Conservation (phyloP, 2,329 filamentous ascomycete genomes). For the Tetracladium maxilliforme region DNA sequence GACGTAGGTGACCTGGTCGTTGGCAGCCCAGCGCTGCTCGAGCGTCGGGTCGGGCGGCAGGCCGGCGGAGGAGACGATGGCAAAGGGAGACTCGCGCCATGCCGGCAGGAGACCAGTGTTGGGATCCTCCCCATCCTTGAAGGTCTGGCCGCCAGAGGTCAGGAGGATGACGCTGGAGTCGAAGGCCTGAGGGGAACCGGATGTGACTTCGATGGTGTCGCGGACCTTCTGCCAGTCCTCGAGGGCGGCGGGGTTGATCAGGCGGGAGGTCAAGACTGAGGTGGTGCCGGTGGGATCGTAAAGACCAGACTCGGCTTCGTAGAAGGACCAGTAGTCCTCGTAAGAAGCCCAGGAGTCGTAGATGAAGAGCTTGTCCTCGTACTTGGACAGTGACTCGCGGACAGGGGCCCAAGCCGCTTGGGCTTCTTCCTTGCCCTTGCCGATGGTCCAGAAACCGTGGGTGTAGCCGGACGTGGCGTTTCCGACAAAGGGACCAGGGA, state of each 20-base stretch:
- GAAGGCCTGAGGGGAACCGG: constrained; percentile 10
- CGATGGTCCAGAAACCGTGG: constrained; percentile 14
- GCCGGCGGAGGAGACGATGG: constrained; percentile 6
- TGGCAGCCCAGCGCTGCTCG: constrained; percentile 7
- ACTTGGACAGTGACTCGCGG: constrained; percentile 5
- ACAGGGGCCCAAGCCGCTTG: constrained; percentile 8
- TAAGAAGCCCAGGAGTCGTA: constrained; percentile 10
- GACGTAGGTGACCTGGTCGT: constrained; percentile 13
- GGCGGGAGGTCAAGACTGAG: constrained; percentile 11
- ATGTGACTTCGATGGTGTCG: constrained; percentile 11
- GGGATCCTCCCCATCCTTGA: constrained; percentile 10
- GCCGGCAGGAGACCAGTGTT: constrained; percentile 13
- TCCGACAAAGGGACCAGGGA: constrained; percentile 8
- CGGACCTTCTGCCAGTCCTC: constrained; percentile 9
- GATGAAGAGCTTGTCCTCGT: constrained; percentile 9
- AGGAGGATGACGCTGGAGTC: constrained; percentile 11
- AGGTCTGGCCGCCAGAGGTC: constrained; percentile 15
- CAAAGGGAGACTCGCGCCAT: constrained; percentile 11
- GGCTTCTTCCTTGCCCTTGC: constrained; percentile 10
- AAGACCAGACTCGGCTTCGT: constrained; percentile 10
- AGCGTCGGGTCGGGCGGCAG: constrained; percentile 3
- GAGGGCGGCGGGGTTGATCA: constrained; percentile 11
- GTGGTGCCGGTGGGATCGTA: constrained; percentile 10
- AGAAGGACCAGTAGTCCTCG: constrained; percentile 15
- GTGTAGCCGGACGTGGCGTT: constrained; percentile 13